Conservation (phyloP, 345 rosid species). For the Pugionium cornutum region DNA sequence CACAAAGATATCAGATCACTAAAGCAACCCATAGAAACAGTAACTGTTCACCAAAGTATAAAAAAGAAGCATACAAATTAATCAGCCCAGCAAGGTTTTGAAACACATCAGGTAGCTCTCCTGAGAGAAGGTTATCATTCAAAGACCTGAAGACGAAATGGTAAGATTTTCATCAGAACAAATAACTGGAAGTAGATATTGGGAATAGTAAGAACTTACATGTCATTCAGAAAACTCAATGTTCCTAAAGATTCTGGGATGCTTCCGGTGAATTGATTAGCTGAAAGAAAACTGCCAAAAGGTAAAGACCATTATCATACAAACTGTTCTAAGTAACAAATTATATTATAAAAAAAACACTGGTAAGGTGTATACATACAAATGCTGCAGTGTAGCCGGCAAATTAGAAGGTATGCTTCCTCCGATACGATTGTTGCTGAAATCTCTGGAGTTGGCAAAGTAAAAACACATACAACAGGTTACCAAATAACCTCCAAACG, state of each 20-base stretch:
- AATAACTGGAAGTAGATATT: neutral
- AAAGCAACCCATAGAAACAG: conserved; percentile 3
- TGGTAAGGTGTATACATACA: conserved; percentile 35
- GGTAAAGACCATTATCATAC: conserved; percentile 42
- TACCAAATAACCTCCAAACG: too few species aligned
- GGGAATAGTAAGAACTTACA: conserved; percentile 48
- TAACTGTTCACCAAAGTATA: conserved; percentile 14
- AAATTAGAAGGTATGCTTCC: conserved; percentile 83
- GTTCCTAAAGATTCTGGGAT: conserved; percentile 79
- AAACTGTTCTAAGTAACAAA: conserved; percentile 22
- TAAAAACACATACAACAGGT: conserved; percentile 11
- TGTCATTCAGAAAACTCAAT: conserved; percentile 58
- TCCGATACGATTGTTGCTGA: conserved; percentile 89
- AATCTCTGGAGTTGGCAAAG: conserved; percentile 58
- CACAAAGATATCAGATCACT: conserved; percentile 36
- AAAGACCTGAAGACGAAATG: conserved; percentile 68
- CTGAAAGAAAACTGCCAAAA: conserved; percentile 90
- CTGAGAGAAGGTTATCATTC: conserved; percentile 71
- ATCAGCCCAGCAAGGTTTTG: conserved; percentile 61
- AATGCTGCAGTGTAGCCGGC: conserved; percentile 67
- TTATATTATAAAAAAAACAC: neutral
- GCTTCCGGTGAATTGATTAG: conserved; percentile 86
- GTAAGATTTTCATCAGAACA: neutral
- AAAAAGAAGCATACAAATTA: conserved; percentile 67
- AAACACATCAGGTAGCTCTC: conserved; percentile 89